Evolutionary conservation across 1,284 basidiomycete genomes (phyloP), one percentile per base, ranked within the genome.

Genomic region (Macrocybe sp.): DNA sequence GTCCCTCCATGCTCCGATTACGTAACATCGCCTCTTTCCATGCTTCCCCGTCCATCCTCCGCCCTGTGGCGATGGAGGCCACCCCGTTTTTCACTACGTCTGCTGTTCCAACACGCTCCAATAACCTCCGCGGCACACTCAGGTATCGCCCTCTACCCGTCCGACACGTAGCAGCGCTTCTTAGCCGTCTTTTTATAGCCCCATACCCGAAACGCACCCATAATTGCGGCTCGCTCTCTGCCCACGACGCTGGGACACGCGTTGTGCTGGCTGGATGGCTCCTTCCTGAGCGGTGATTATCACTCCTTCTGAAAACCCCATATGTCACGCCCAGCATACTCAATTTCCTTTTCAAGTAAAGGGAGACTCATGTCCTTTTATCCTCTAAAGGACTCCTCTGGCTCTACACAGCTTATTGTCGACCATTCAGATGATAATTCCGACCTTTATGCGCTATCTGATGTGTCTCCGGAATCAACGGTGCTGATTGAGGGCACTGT

Each of bases 211-310:
- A 59, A 6, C 74, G 81, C 28, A 85, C 85, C 4, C 89, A 92
- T 61, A 67, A 65, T 37, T 88, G 85, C 60, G 81, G 78, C 38
- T 68, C 79, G 10, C 73, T 93, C 50, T 70, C 75, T 52, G 59
- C 74, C 41, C 57, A 60, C 16, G 72, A 86, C 61, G 76, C 70
- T 45, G 87, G 83, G 51, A 59, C 70, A 33, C 63, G 63, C 47
- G 87, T 93, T 54, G 72, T 84, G 52, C 70, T 95, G 41, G 75
- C 85, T 12, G 92, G 92, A 36, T 91, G 87, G 85, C 68, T 92
- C 55, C 78, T 85, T 53, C 75, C 82, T 52, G 81, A 81, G 63
- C 79, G 89, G 81, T 87, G 65, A 70, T 69, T 72, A 55, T 60
- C 57, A 53, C 54, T 59, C 59, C 57, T 54, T 45, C 43, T 43